Evolutionary conservation across 768 basidiomycete species (phyloP), one percentile per base, ranked within the genome.

Genomic region (Mycena metata): DNA sequence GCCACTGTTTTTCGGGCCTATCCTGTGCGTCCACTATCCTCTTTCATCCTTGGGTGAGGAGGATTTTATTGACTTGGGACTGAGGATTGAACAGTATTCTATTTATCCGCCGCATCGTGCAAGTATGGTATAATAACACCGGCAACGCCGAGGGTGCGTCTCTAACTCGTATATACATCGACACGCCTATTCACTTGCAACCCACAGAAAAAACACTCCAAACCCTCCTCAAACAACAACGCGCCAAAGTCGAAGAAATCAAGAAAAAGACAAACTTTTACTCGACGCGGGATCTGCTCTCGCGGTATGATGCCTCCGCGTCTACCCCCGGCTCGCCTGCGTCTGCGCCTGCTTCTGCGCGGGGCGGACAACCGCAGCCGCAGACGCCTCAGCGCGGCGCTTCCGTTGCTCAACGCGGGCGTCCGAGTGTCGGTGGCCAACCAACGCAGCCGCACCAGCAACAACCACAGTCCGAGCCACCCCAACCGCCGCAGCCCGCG

Each of bases 181-280:
- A 30, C 30, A 30, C 30, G 6, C 30, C 6, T 30, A 3, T 30
- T 30, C 3, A 30, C 30, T 30, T 6, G 6, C 30, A 30, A 30
- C 30, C 26, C 30, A 19, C 76, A 98, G 96, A 99, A 79, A 92
- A 89, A 77, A 89, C 89, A 3, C 84, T 99, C 19, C 90, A 91
- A 63, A 78, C 79, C 1, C 82, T 96, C 5, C 85, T 92, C 75
- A 91, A 91, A 75, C 84, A 91, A 74, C 95, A 96, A 69, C 91
- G 94, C 21, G 84, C 86, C 24, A 96, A 94, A 75, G 88, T 99
- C 42, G 96, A 97, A 70, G 96, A 98, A 72, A 94, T 99, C 72
- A 99, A 99, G 86, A 95, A 96, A 83, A 96, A 94, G 78, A 98
- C 96, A 2, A 97, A 98, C 73, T 99, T 94, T 79, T 95, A 99